Evolutionary conservation across 2,329 filamentous ascomycete genomes (phyloP), one percentile per base, ranked within the genome.

Genomic region (Ophiocordyceps camponoti-saundersi): DNA sequence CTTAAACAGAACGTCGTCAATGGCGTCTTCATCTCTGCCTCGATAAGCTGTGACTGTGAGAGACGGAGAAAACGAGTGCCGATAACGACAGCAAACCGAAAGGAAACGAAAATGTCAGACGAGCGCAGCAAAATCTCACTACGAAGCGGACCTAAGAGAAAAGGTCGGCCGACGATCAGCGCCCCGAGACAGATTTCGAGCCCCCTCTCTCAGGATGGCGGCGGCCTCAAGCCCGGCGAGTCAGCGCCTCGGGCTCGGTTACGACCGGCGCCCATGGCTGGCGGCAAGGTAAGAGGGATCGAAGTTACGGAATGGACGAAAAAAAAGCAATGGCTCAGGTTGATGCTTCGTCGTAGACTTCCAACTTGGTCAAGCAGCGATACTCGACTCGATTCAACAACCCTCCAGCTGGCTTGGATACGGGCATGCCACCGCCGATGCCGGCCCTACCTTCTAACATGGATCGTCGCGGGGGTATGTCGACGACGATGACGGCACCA

Each of bases 381-480:
- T 98, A 96, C 65, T 96, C 92, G 39, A 89, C 89, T 41, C 81
- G 90, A 50, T 94, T 95, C 63, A 90, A 88, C 56, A 80, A 85
- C 53, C 64, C 82, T 1, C 83, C 84, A 1, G 68, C 77, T 49
- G 80, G 85, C 56, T 84, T 79, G 59, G 76, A 82, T 55, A 69
- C 73, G 53, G 78, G 40, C 40, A 30, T 42, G 16, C 46, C 30
- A 1, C 76, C 87, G 18, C 76, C 85, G 2, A 71, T 95, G 52
- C 90, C 92, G 1, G 64, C 74, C 13, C 57, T 85, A 47, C 79
- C 82, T 52, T 63, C 72, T 67, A 67, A 47, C 16, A 65, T 61
- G 58, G 57, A 69, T 55, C 62, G 69, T 26, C 71, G 75, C 12
- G 36, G 7, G n/a, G 36, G 36, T 12, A 40, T 21, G 36, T 20